phyloP scores from a whole-genome alignment of 805 yeast species.

The Priceomyces medius region DNA sequence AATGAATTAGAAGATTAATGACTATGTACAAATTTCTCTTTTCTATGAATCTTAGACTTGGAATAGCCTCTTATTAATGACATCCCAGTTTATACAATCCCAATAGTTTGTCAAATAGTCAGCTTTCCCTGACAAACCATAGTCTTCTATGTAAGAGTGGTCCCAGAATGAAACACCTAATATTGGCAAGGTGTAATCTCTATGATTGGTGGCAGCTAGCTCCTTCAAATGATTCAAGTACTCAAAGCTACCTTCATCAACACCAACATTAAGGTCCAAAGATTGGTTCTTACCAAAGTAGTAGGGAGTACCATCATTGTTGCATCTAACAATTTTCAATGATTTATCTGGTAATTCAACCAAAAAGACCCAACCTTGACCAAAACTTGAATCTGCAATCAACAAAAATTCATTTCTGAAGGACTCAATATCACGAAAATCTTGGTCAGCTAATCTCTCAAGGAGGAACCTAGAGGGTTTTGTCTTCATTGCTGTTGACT shows the following conservation, averaged over 20 bases:
- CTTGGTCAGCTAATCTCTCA: slow-evolving; percentile 36
- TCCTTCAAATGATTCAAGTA: slow-evolving; percentile 43
- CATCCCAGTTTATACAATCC: slow-evolving; percentile 82
- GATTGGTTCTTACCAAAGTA: slow-evolving; percentile 66
- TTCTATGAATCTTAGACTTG: slow-evolving; percentile 23
- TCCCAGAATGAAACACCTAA: slow-evolving; percentile 86
- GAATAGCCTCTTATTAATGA: slow-evolving; percentile 53
- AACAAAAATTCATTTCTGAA: slow-evolving; percentile 50
- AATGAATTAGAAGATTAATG: slow-evolving; percentile 12
- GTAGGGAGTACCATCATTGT: slow-evolving; percentile 80
- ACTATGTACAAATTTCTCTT: slow-evolving; percentile 6
- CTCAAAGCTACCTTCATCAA: slow-evolving; percentile 54
- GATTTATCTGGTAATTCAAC: slow-evolving; percentile 65
- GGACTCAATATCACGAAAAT: slow-evolving; percentile 43
- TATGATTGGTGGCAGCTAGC: slow-evolving; percentile 38
- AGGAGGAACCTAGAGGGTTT: slow-evolving; percentile 38
- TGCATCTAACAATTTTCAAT: slow-evolving; percentile 52
- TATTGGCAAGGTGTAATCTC: slow-evolving; percentile 70
- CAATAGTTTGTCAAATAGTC: slow-evolving; percentile 73
- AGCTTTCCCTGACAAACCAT: slow-evolving; percentile 73
- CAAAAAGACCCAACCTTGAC: slow-evolving; percentile 75
- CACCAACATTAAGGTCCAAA: slow-evolving; percentile 73
- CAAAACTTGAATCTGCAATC: slow-evolving; percentile 53
- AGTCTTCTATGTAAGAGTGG: slow-evolving; percentile 80
- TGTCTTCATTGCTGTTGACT: slow-evolving; percentile 29